Percentiles rank a stretch among this genome's conserved stretches.
Conservation (phyloP, 2,329 filamentous ascomycete genomes). For the Colletotrichum sp. region DNA sequence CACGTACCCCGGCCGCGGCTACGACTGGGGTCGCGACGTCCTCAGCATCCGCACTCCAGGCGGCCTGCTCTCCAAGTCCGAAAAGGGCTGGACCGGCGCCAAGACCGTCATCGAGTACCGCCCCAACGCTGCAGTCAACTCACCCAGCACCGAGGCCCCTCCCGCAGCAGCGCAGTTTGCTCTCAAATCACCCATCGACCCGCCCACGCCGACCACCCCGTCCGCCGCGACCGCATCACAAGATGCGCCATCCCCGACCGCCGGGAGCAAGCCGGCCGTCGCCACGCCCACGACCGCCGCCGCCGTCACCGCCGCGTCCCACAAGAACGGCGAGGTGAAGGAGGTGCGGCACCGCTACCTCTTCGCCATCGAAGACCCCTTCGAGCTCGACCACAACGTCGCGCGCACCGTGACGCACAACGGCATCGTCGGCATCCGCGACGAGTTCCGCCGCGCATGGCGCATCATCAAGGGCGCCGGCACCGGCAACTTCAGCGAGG, state of each 20-base stretch:
- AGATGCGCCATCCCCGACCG: neutral
- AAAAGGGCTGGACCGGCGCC: conserved; percentile 87
- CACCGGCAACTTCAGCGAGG: conserved; percentile 43
- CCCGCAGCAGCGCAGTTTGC: neutral
- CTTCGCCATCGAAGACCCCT: conserved; percentile 91
- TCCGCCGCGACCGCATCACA: neutral
- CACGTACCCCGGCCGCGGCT: conserved; percentile 58
- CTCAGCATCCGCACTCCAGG: conserved; percentile 76
- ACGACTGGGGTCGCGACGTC: conserved; percentile 82
- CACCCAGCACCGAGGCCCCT: neutral
- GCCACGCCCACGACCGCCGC: neutral
- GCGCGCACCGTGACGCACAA: conserved; percentile 84
- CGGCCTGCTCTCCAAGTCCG: conserved; percentile 74
- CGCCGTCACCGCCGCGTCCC: neutral
- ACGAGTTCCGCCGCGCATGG: conserved; percentile 85
- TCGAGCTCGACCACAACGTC: conserved; percentile 87
- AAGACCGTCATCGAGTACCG: conserved; percentile 58
- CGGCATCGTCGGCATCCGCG: conserved; percentile 80
- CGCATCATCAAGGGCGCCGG: conserved; percentile 66
- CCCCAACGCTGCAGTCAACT: conserved; percentile 3
- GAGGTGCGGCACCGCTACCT: conserved; percentile 82
- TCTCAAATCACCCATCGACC: neutral
- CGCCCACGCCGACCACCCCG: neutral
- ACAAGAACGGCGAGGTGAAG: conserved; percentile 53
- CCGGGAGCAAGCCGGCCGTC: neutral